phyloP scores from a whole-genome alignment of 1,284 basidiomycete genomes.

The Leccinum subrobustum region DNA sequence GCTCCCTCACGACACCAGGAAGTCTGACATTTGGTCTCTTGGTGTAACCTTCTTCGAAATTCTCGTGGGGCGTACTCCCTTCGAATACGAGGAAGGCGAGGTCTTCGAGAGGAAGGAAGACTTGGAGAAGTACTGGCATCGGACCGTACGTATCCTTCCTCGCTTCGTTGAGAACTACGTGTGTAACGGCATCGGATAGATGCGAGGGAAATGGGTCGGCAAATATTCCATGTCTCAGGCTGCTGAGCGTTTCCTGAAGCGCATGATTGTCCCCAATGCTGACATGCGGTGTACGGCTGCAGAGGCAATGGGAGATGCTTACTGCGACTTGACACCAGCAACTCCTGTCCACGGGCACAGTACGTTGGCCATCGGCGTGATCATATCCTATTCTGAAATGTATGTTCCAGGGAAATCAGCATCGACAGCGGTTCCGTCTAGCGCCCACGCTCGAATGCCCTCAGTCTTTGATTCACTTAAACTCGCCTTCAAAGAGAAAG shows the following conservation, averaged over 20 bases:
- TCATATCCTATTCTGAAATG: neutral
- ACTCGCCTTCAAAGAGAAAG: slow-evolving; percentile 27
- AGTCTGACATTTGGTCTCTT: slow-evolving; percentile 91
- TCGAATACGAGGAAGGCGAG: slow-evolving; percentile 81
- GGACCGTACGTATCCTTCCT: slow-evolving; percentile 54
- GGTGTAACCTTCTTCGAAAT: slow-evolving; percentile 94
- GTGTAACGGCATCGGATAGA: slow-evolving; percentile 34
- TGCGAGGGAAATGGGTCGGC: slow-evolving; percentile 84
- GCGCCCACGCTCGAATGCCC: slow-evolving; percentile 11
- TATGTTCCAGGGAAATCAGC: slow-evolving; percentile 24
- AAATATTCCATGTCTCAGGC: slow-evolving; percentile 69
- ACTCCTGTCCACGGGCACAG: slow-evolving; percentile 25
- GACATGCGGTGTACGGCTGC: slow-evolving; percentile 67
- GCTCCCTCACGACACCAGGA: slow-evolving; percentile 85
- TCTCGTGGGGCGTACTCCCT: slow-evolving; percentile 86
- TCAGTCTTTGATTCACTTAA: slow-evolving; percentile 21
- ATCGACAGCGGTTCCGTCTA: slow-evolving; percentile 15
- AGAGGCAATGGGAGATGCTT: slow-evolving; percentile 64
- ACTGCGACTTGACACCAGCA: slow-evolving; percentile 47
- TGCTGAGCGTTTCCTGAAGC: slow-evolving; percentile 62
- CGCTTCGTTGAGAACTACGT: neutral
- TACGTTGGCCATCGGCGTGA: slow-evolving; percentile 6
- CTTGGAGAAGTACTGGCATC: slow-evolving; percentile 79
- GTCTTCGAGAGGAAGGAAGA: slow-evolving; percentile 79
- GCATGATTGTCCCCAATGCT: slow-evolving; percentile 78